Conservation (phyloP, 371 early-diverging fungal genomes). For the Fennellomyces sp. region DNA sequence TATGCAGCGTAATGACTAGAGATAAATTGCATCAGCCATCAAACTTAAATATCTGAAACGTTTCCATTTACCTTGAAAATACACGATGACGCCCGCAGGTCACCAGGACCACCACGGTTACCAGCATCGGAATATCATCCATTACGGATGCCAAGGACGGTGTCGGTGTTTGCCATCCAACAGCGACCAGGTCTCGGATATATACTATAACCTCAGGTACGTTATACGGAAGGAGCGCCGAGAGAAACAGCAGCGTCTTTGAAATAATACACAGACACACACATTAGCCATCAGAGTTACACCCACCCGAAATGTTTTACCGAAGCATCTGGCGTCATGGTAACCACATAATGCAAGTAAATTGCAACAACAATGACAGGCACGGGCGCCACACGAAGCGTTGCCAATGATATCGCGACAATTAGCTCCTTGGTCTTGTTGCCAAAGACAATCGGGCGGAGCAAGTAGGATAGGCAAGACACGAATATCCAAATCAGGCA, state of each 20-base stretch:
- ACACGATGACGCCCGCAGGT: neutral
- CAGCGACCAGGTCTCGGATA: constrained; percentile 59
- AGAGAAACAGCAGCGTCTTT: constrained; percentile 51
- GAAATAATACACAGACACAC: neutral
- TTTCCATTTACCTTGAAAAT: neutral
- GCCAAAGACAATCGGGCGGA: neutral
- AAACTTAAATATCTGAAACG: too few species aligned
- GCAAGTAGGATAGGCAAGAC: neutral
- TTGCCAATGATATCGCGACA: neutral
- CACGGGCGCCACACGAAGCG: neutral
- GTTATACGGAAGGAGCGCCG: constrained; percentile 62
- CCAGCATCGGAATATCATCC: constrained; percentile 12
- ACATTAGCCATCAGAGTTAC: neutral
- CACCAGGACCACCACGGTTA: neutral
- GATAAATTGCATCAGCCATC: too few species aligned
- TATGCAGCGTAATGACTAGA: too few species aligned
- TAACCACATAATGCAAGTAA: neutral
- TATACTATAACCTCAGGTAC: constrained; percentile 62
- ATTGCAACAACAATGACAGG: neutral
- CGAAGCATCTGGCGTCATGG: neutral
- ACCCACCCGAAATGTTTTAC: neutral
- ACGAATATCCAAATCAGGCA: constrained; percentile 46
- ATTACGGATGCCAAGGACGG: neutral
- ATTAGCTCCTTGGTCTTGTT: neutral
- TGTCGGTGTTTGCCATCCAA: constrained; percentile 39